These are phyloP conservation scores for Arbutus unedo DNA, from an alignment of 148 eudicot species.

Conservation along the genomic window DNA sequence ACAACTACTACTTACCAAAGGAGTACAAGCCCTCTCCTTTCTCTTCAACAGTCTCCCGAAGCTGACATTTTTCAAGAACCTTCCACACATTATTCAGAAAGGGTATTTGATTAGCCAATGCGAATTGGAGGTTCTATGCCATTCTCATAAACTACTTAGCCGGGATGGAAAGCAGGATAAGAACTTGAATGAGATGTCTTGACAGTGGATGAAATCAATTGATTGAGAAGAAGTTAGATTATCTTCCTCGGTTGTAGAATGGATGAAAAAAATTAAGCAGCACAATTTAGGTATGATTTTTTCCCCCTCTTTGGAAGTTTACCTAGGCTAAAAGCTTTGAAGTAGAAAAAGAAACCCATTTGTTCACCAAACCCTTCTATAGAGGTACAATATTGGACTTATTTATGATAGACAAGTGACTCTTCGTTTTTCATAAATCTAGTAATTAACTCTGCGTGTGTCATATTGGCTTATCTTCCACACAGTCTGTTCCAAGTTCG, in stretches of 20 bases:
- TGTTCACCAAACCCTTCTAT: background rate
- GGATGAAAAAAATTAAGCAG: background rate
- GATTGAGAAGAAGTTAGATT: too few relatives aligned
- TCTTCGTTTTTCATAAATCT: background rate
- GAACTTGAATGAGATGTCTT: too few relatives aligned
- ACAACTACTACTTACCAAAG: conserved; percentile 37
- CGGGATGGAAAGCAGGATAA: too few relatives aligned
- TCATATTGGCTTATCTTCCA: too few relatives aligned
- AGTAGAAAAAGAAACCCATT: background rate
- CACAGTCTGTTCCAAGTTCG: too few relatives aligned
- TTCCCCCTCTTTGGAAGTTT: background rate
- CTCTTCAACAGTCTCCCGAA: conserved; percentile 61
- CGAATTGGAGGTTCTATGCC: background rate
- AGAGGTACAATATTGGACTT: background rate
- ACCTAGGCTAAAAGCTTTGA: background rate
- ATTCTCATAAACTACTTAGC: background rate
- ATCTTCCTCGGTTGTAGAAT: background rate
- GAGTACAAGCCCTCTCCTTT: conserved; percentile 67
- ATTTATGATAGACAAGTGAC: too few relatives aligned
- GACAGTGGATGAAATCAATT: too few relatives aligned
- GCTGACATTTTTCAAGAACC: conserved; percentile 82
- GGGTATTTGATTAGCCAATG: background rate
- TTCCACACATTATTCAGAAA: conserved; percentile 14
- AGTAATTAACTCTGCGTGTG: too few relatives aligned
- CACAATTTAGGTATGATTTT: background rate